Conservation (phyloP, 257 asterid species). For the Petunia secreta region DNA sequence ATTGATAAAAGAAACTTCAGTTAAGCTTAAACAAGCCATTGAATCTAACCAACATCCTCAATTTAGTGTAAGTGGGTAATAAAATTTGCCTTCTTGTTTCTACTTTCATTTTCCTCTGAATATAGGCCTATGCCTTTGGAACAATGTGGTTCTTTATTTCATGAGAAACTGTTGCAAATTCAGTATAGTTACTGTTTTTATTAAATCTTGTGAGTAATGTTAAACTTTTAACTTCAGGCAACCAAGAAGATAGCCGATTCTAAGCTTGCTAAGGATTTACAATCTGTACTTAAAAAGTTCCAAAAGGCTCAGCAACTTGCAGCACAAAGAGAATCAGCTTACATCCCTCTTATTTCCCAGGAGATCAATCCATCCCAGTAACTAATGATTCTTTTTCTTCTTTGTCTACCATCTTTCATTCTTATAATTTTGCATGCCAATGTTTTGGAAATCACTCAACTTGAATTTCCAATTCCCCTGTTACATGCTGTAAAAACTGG, state of each 20-base stretch:
- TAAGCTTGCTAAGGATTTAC: constrained; percentile 93
- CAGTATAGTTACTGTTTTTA: not conserved
- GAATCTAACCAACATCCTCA: constrained; percentile 59
- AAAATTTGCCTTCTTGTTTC: not conserved
- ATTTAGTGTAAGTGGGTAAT: constrained; percentile 57
- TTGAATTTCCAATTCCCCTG: not conserved
- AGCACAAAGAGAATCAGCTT: constrained; percentile 60
- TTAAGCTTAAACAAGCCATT: constrained; percentile 67
- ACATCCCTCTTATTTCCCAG: constrained; percentile 64
- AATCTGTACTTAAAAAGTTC: constrained; percentile 84
- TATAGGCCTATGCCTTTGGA: not conserved
- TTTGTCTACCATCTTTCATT: constrained; percentile 17
- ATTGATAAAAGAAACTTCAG: constrained; percentile 73
- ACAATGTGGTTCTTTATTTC: not conserved
- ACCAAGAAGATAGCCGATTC: constrained; percentile 88
- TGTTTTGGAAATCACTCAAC: not conserved
- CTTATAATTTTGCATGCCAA: not conserved
- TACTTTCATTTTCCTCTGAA: not conserved
- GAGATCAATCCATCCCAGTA: constrained; percentile 61
- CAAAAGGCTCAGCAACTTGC: constrained; percentile 58
- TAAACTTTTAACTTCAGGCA: constrained; percentile 51
- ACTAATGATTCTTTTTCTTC: constrained; percentile 20
- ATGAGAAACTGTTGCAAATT: too few species aligned
- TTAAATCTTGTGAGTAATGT: not conserved
- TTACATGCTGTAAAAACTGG: too few species aligned